Conservation (phyloP, 352 stramenopile species). For the Pythium dissimile region DNA sequence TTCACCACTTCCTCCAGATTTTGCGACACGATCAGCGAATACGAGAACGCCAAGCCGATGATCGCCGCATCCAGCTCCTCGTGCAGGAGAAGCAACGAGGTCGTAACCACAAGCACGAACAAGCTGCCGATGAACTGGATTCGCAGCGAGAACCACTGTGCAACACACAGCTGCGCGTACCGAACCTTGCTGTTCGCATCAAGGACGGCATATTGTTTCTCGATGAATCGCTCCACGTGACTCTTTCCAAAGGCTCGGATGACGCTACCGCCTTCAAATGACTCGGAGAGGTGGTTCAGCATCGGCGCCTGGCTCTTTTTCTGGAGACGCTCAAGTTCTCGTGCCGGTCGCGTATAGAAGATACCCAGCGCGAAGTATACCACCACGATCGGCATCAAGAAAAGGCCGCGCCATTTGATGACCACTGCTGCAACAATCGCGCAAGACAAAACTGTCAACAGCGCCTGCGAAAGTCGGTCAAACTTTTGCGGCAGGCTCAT, state of each 20-base stretch:
- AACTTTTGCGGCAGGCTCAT: conserved; percentile 54
- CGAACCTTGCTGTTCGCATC: conserved; percentile 22
- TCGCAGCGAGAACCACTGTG: conserved; percentile 44
- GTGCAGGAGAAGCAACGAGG: conserved; percentile 28
- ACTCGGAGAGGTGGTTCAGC: conserved; percentile 31
- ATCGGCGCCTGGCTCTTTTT: conserved; percentile 24
- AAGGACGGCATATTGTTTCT: conserved; percentile 21
- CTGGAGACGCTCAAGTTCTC: conserved; percentile 31
- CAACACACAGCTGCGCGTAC: conserved; percentile 28
- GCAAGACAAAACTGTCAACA: conserved; percentile 73
- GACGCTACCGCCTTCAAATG: conserved; percentile 33
- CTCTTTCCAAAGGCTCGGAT: conserved; percentile 29
- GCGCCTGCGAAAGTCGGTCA: conserved; percentile 14
- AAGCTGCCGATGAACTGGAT: conserved; percentile 43
- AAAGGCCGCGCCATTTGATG: conserved; percentile 72
- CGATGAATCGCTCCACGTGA: conserved; percentile 6
- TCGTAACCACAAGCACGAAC: conserved; percentile 32
- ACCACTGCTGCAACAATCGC: conserved; percentile 78
- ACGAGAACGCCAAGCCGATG: conserved; percentile 84
- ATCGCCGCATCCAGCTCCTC: conserved; percentile 46
- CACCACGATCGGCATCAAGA: conserved; percentile 80
- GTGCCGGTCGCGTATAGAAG: conserved; percentile 26
- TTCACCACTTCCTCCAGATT: conserved; percentile 69
- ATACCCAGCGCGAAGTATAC: conserved; percentile 53
- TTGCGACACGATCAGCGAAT: conserved; percentile 75